A percentile compares a stretch with the other conserved stretches of the same genome.
phyloP scores from a whole-genome alignment of 2,329 filamentous ascomycete species.

The Arthrobotrys musiformis region DNA sequence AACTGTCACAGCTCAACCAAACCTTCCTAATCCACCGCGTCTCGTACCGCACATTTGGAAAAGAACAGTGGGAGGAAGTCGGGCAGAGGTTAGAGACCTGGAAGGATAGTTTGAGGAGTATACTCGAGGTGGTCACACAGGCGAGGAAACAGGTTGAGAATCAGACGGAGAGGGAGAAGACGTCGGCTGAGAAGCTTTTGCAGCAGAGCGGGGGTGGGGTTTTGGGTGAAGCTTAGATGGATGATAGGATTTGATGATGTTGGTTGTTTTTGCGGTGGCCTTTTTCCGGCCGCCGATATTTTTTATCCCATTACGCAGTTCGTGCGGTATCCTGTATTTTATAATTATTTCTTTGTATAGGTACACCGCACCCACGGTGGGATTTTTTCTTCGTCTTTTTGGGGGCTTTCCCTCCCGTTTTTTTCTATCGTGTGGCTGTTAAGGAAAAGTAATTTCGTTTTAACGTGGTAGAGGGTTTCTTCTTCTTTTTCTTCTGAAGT shows the following conservation, averaged over 20 bases:
- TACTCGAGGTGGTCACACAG: constrained; percentile 82
- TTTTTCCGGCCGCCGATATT: neutral
- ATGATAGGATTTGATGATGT: neutral
- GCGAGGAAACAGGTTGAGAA: constrained; percentile 76
- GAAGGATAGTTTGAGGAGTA: constrained; percentile 81
- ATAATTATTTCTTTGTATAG: constrained; percentile 8
- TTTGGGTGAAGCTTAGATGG: constrained; percentile 33
- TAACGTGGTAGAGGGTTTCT: neutral
- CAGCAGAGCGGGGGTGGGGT: constrained; percentile 62
- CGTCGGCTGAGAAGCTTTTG: constrained; percentile 76
- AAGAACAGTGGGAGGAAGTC: constrained; percentile 98
- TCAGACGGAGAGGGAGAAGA: constrained; percentile 80
- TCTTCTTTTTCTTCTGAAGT: neutral
- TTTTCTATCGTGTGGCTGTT: neutral
- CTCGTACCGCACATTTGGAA: constrained; percentile 95
- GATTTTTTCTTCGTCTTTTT: neutral
- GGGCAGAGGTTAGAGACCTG: constrained; percentile 90
- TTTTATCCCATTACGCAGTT: neutral
- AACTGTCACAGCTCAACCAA: constrained; percentile 89
- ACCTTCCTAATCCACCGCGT: constrained; percentile 96
- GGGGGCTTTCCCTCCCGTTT: neutral
- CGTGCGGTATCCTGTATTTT: constrained; percentile 14
- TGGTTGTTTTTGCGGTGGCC: neutral
- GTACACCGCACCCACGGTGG: constrained; percentile 5
- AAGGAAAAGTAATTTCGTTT: neutral